These are phyloP conservation scores for Elasticomyces elasticus DNA, from an alignment of 495 filamentous ascomycete genomes.

Conservation along the genomic window DNA sequence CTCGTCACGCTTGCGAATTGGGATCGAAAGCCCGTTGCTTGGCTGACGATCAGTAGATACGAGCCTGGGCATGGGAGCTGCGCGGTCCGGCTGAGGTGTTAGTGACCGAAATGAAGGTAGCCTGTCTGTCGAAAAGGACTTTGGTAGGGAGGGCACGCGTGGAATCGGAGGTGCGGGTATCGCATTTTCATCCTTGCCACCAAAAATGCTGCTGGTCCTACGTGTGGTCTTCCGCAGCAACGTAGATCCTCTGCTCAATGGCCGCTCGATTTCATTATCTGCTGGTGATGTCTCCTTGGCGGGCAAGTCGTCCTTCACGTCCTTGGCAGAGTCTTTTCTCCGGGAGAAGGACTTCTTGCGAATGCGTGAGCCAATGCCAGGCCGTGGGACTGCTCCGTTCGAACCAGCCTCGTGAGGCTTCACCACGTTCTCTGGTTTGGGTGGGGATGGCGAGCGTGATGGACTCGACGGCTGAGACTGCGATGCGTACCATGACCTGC, in stretches of 20 bases:
- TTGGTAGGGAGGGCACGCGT: conserved; percentile 42
- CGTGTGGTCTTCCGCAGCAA: conserved; percentile 9
- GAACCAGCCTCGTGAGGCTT: not conserved
- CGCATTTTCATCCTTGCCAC: conserved; percentile 1
- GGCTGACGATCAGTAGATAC: conserved; percentile 31
- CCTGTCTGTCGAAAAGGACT: conserved; percentile 50
- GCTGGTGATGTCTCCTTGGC: not conserved
- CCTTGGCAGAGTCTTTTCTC: conserved; percentile 7
- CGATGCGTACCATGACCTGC: conserved; percentile 7
- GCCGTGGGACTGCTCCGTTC: not conserved
- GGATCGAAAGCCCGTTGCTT: conserved; percentile 26
- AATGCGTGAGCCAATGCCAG: not conserved
- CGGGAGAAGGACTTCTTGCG: conserved; percentile 7
- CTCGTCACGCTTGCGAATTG: conserved; percentile 60
- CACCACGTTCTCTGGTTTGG: not conserved
- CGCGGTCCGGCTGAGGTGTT: conserved; percentile 36
- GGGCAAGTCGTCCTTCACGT: not conserved
- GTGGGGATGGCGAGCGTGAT: conserved; percentile 17
- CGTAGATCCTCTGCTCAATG: not conserved
- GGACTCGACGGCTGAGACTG: conserved; percentile 1
- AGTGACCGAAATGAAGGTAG: conserved; percentile 37
- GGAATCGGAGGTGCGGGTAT: conserved; percentile 4
- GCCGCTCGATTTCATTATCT: not conserved
- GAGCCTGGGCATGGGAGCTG: conserved; percentile 44
- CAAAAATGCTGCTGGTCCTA: not conserved